Evolutionary conservation across 1,284 basidiomycete species (phyloP).

Genomic region (Chiua sp.): DNA sequence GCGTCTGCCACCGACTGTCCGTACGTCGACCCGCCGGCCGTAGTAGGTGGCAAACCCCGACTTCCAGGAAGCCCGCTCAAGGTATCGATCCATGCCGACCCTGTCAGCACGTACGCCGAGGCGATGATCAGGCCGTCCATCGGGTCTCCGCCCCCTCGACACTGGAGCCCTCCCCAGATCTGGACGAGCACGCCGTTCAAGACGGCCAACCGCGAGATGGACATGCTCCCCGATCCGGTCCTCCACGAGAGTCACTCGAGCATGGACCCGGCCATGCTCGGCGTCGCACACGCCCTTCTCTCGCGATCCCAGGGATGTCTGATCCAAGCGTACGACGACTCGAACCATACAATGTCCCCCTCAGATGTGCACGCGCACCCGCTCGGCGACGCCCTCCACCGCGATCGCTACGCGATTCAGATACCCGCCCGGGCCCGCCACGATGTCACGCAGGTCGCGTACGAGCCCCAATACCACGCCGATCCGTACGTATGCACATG

Average conservation of each 20-base stretch:
- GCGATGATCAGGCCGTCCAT: constrained; percentile 11
- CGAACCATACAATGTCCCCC: constrained; percentile 7
- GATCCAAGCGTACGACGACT: constrained; percentile 17
- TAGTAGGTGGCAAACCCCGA: constrained; percentile 10
- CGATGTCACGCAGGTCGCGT: too few species aligned
- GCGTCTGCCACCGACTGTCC: constrained; percentile 27
- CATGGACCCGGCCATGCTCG: constrained; percentile 2
- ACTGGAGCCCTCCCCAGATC: constrained; percentile 22
- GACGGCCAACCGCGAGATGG: neutral
- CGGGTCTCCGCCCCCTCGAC: constrained; percentile 19
- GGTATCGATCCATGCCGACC: constrained; percentile 10
- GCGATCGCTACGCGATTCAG: neutral
- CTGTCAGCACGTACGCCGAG: neutral
- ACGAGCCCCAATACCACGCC: constrained; percentile 19
- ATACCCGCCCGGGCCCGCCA: neutral
- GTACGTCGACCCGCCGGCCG: constrained; percentile 28
- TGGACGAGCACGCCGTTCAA: constrained; percentile 36
- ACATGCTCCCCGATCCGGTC: neutral
- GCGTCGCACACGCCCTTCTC: constrained; percentile 29
- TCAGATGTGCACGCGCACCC: neutral
- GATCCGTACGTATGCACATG: constrained; percentile 23
- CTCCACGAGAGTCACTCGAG: neutral
- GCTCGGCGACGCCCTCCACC: neutral
- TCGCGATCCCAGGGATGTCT: constrained; percentile 23
- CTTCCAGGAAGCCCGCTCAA: constrained; percentile 30